phyloP scores from a whole-genome alignment of 768 basidiomycete species.

The Leccinum broughii region DNA sequence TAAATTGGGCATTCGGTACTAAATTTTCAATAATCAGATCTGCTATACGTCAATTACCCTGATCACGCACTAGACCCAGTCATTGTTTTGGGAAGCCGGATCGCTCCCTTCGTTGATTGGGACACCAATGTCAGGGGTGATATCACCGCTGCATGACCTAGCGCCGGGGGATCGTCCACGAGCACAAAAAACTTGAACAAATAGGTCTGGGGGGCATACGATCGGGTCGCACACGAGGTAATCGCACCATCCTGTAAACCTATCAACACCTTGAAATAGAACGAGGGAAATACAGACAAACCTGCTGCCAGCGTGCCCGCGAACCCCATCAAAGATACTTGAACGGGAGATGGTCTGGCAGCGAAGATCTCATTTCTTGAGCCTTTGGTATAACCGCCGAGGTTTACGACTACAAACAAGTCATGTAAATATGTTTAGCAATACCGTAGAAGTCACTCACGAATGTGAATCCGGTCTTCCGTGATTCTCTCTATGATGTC shows the following conservation, averaged over 20 bases:
- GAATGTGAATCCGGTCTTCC: constrained; percentile 46
- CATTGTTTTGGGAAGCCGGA: constrained; percentile 38
- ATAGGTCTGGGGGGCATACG: constrained; percentile 43
- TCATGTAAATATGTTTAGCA: background rate
- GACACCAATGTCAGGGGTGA: constrained; percentile 26
- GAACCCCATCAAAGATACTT: constrained; percentile 52
- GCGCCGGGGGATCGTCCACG: constrained; percentile 6
- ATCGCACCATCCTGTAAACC: constrained; percentile 44
- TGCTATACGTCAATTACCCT: background rate
- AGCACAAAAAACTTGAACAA: constrained; percentile 34
- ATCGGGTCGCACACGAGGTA: constrained; percentile 47
- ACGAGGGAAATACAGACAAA: constrained; percentile 10
- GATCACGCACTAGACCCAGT: constrained; percentile 46
- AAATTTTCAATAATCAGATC: constrained; percentile 8
- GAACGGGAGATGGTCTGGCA: constrained; percentile 47
- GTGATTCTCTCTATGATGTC: constrained; percentile 41
- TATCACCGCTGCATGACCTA: constrained; percentile 5
- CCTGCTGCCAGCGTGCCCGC: constrained; percentile 48
- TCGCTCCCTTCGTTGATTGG: constrained; percentile 41
- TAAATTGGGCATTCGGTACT: constrained; percentile 48
- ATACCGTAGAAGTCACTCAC: constrained; percentile 27
- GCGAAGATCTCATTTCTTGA: constrained; percentile 54
- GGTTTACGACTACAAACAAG: constrained; percentile 39
- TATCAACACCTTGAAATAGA: background rate
- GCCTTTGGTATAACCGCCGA: constrained; percentile 54